These are phyloP conservation scores for Discostella stelligera DNA, from an alignment of 352 stramenopile genomes.

Conservation along the genomic window DNA sequence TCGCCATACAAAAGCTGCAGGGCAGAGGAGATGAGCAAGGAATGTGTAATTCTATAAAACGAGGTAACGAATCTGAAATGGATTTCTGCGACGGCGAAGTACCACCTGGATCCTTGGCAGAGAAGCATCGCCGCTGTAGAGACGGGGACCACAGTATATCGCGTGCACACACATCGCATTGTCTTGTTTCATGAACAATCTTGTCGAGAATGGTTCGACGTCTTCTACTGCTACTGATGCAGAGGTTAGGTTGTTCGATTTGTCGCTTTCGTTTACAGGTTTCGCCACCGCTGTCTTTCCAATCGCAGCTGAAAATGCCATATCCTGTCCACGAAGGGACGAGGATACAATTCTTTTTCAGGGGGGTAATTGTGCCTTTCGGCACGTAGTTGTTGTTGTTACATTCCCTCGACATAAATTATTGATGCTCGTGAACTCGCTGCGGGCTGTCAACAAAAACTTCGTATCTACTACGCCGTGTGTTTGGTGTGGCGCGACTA, in stretches of 20 bases:
- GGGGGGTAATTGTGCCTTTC: neutral
- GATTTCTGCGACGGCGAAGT: slow-evolving; percentile 5
- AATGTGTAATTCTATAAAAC: slow-evolving; percentile 36
- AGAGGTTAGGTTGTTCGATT: neutral
- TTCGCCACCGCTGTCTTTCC: neutral
- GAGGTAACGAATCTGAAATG: slow-evolving; percentile 26
- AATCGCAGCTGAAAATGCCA: slow-evolving; percentile 15
- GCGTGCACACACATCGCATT: slow-evolving; percentile 44
- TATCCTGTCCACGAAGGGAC: slow-evolving; percentile 11
- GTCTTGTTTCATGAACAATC: slow-evolving; percentile 43
- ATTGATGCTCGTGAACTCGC: too few relatives aligned
- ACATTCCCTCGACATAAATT: too few relatives aligned
- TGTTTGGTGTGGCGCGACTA: too few relatives aligned
- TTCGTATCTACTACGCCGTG: too few relatives aligned
- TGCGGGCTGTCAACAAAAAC: too few relatives aligned
- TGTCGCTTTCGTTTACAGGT: too few relatives aligned
- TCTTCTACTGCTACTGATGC: neutral
- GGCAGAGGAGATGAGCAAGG: slow-evolving; percentile 17
- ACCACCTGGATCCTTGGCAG: neutral
- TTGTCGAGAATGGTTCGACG: slow-evolving; percentile 19
- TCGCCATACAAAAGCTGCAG: slow-evolving; percentile 35
- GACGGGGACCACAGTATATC: slow-evolving; percentile 26
- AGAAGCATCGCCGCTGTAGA: slow-evolving; percentile 18
- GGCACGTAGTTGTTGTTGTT: neutral
- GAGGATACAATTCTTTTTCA: slow-evolving; percentile 6